These are phyloP conservation scores for Phycomyces nitens DNA, from an alignment of 192 early-diverging fungal genomes.

Conservation along the genomic window DNA sequence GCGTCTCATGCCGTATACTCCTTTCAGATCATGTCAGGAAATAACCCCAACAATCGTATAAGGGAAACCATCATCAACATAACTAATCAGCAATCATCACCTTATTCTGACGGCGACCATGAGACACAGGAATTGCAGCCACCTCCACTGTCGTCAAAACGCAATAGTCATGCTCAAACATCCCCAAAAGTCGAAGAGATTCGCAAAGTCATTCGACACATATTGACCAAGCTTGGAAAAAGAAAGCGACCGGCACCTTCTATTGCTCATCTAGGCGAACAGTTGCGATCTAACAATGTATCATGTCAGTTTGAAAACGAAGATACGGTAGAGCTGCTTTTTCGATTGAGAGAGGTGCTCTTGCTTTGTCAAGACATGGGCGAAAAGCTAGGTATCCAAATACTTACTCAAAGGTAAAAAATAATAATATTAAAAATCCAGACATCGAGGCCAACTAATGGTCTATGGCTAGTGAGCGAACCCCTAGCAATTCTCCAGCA, in stretches of 20 bases:
- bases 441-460: too few relatives aligned
- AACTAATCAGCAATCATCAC: too few relatives aligned
- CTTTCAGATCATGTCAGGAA: too few relatives aligned
- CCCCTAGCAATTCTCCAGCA: constrained; percentile 10
- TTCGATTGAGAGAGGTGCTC: constrained; percentile 24
- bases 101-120: too few relatives aligned
- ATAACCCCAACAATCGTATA: too few relatives aligned
- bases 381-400: background rate
- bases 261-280: constrained; percentile 6
- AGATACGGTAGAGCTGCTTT: constrained; percentile 26
- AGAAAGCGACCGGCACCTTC: constrained; percentile 28
- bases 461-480: constrained; percentile 5
- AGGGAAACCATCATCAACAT: too few relatives aligned
- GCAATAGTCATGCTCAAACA: background rate
- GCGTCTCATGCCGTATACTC: too few relatives aligned
- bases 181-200: constrained; percentile 26
- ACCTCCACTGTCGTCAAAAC: background rate
- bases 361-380: constrained; percentile 9
- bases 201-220: constrained; percentile 27
- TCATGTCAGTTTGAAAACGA: constrained; percentile 30
- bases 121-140: too few relatives aligned
- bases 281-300: background rate
- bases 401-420: constrained; percentile 17
- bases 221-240: constrained; percentile 25
- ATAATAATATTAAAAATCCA: too few relatives aligned